phyloP scores from a whole-genome alignment of 1,139 yeast genomes.

The Cylindricascospora bacillispora region DNA sequence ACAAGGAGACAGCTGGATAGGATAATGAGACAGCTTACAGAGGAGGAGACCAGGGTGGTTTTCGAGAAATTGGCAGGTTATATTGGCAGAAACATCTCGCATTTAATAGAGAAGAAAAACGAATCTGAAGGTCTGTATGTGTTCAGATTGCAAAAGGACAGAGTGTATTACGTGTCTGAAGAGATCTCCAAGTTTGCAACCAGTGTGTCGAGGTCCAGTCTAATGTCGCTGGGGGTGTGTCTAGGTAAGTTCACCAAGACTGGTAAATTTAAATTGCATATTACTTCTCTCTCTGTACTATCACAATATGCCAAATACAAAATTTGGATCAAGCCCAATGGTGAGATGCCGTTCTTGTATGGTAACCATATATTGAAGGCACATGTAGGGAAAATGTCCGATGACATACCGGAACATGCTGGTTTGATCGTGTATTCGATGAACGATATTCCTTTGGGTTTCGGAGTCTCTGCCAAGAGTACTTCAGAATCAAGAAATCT shows the following conservation, averaged over 20 bases:
- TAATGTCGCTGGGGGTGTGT: slow-evolving; percentile 89
- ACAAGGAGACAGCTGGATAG: too few species aligned
- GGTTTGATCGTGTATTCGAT: slow-evolving; percentile 86
- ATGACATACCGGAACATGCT: slow-evolving; percentile 95
- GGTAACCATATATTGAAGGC: slow-evolving; percentile 97
- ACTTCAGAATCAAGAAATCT: slow-evolving; percentile 80
- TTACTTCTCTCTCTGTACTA: slow-evolving; percentile 74
- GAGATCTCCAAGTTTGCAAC: slow-evolving; percentile 79
- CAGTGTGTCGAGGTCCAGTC: slow-evolving; percentile 72
- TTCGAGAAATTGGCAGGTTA: slow-evolving; percentile 94
- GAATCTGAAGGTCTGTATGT: slow-evolving; percentile 69
- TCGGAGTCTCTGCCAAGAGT: slow-evolving; percentile 88
- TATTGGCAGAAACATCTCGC: slow-evolving; percentile 87
- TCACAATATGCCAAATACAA: slow-evolving; percentile 86
- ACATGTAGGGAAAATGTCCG: slow-evolving; percentile 92
- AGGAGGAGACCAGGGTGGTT: slow-evolving; percentile 91
- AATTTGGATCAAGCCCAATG: slow-evolving; percentile 92
- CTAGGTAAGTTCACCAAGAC: slow-evolving; percentile 96
- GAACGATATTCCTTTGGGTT: slow-evolving; percentile 90
- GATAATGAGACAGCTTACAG: slow-evolving; percentile 97
- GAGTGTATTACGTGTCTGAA: slow-evolving; percentile 88
- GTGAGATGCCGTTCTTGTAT: slow-evolving; percentile 96
- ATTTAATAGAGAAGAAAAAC: slow-evolving; percentile 63
- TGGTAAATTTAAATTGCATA: slow-evolving; percentile 88
- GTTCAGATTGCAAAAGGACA: slow-evolving; percentile 86